Evolutionary conservation across 441 rosid species (phyloP).

Genomic region (Croton laevigatus): DNA sequence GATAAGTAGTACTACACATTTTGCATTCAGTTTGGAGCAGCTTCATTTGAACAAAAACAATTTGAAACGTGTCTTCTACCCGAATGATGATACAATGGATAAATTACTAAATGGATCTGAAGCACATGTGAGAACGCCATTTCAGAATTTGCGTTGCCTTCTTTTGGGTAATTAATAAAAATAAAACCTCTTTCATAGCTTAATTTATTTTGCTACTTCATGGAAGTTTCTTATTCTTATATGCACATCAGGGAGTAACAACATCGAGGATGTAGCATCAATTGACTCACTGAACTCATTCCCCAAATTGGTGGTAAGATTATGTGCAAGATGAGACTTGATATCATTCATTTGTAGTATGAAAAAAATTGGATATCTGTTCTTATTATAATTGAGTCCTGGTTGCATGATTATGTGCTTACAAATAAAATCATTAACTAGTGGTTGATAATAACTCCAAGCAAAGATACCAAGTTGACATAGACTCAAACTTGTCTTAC

Average conservation of each 20-base stretch:
- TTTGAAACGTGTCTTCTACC: conserved; percentile 53
- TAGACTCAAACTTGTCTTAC: not conserved
- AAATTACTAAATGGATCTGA: conserved; percentile 30
- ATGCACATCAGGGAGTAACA: conserved; percentile 57
- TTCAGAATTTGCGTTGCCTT: conserved; percentile 73
- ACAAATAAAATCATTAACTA: not conserved
- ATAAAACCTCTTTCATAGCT: conserved; percentile 13
- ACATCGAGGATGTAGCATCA: conserved; percentile 58
- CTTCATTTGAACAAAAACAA: conserved; percentile 83
- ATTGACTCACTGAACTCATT: conserved; percentile 64
- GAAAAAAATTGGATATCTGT: not conserved
- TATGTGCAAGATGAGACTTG: not conserved
- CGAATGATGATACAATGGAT: conserved; percentile 31
- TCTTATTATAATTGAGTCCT: not conserved
- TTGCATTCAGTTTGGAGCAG: conserved; percentile 69
- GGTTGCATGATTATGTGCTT: not conserved
- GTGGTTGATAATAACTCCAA: not conserved
- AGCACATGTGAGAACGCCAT: conserved; percentile 39
- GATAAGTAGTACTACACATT: conserved; percentile 13
- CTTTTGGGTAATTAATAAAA: conserved; percentile 56
- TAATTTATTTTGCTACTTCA: not conserved
- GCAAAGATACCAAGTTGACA: not conserved
- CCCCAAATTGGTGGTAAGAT: conserved; percentile 68
- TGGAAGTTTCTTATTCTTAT: conserved; percentile 16
- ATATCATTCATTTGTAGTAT: not conserved